phyloP scores from a whole-genome alignment of 352 stramenopile genomes.

The Pythium chondricola region DNA sequence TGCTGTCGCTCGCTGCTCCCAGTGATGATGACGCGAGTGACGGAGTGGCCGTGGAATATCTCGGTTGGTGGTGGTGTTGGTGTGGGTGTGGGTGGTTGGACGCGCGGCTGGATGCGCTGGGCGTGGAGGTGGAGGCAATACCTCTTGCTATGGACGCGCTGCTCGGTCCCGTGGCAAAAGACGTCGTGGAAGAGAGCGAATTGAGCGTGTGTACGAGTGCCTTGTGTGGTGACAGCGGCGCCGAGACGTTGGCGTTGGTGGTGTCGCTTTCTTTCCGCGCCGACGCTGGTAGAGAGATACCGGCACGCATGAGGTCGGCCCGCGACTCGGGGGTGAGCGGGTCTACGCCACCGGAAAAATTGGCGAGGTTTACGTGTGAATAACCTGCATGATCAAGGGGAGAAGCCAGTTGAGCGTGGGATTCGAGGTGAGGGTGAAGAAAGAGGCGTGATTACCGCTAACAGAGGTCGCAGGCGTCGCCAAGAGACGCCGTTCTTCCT shows the following conservation, averaged over 20 bases:
- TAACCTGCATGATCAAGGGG: too few relatives aligned
- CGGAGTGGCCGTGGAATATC: neutral
- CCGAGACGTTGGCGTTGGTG: slow-evolving; percentile 5
- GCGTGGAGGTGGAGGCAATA: neutral
- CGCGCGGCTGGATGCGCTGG: slow-evolving; percentile 1
- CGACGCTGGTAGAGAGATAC: slow-evolving; percentile 10
- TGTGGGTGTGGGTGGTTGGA: neutral
- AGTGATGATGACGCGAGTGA: slow-evolving; percentile 5
- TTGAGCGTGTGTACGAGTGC: slow-evolving; percentile 57
- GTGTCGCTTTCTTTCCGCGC: slow-evolving; percentile 1
- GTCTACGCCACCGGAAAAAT: slow-evolving; percentile 12
- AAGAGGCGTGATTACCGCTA: slow-evolving; percentile 10
- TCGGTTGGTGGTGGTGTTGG: slow-evolving; percentile 3
- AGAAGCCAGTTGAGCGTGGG: slow-evolving; percentile 2
- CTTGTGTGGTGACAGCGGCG: slow-evolving; percentile 54
- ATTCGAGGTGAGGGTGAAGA: too few relatives aligned
- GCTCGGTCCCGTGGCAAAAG: neutral
- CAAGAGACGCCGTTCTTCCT: slow-evolving; percentile 16
- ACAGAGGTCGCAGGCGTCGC: slow-evolving; percentile 12
- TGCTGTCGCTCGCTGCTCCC: too few relatives aligned
- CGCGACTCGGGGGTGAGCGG: slow-evolving; percentile 23
- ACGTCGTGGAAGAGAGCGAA: slow-evolving; percentile 25
- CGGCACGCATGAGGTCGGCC: slow-evolving; percentile 19
- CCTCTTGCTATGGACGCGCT: neutral
- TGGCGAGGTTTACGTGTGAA: neutral